Evolutionary conservation across 2,329 filamentous ascomycete genomes (phyloP).

Genomic region (Domatiomyces catenatus): DNA sequence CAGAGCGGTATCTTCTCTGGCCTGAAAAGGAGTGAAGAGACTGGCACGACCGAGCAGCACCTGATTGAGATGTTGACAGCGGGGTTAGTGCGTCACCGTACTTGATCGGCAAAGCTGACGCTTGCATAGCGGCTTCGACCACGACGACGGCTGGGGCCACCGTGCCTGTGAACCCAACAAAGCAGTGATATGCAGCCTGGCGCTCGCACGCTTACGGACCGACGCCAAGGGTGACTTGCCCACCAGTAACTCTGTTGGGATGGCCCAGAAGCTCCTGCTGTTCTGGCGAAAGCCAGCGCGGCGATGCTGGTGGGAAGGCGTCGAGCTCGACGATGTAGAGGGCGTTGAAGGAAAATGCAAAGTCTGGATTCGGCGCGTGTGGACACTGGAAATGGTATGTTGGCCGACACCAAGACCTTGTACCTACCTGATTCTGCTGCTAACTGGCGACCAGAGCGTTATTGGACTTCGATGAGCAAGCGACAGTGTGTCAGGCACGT

Average conservation of each 20-base stretch:
- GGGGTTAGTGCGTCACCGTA: constrained; percentile 47
- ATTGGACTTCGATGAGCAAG: constrained; percentile 55
- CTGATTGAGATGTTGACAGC: constrained; percentile 98
- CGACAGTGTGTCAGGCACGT: too few relatives aligned
- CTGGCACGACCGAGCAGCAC: constrained; percentile 95
- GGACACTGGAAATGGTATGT: constrained; percentile 86
- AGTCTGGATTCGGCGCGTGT: constrained; percentile 95
- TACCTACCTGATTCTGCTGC: neutral
- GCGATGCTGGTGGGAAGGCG: constrained; percentile 97
- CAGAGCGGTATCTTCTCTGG: constrained; percentile 96
- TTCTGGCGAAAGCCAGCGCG: constrained; percentile 97
- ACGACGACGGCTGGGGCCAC: constrained; percentile 90
- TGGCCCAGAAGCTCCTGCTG: constrained; percentile 93
- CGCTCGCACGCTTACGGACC: constrained; percentile 78
- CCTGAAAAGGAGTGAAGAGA: constrained; percentile 84
- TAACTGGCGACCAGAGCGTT: constrained; percentile 44
- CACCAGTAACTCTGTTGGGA: constrained; percentile 68
- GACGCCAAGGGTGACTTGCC: constrained; percentile 67
- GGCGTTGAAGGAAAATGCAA: constrained; percentile 86
- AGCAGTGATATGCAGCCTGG: constrained; percentile 92
- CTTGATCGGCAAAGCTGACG: constrained; percentile 5
- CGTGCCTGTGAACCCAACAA: constrained; percentile 96
- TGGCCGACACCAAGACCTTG: neutral
- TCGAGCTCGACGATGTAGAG: constrained; percentile 77
- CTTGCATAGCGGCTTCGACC: constrained; percentile 68